A percentile compares a stretch with the other conserved stretches of the same genome.
These are phyloP conservation scores for Termitomyces titanicus DNA, from an alignment of 768 basidiomycete species.

Conservation along the genomic window DNA sequence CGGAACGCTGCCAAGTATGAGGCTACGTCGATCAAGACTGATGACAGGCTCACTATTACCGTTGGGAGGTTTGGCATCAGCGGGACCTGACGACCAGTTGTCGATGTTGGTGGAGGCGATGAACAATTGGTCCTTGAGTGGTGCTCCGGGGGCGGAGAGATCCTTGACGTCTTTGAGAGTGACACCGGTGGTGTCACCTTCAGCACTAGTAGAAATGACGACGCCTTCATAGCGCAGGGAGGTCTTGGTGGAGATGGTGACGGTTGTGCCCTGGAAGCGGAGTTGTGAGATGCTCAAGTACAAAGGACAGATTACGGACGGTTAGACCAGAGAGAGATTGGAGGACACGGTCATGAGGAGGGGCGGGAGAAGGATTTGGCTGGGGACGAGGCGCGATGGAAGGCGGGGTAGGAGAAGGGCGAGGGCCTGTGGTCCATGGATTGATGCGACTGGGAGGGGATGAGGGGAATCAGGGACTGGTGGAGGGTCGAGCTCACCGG, in stretches of 20 bases:
- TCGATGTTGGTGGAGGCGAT: slow-evolving; percentile 73
- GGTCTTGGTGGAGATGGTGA: slow-evolving; percentile 73
- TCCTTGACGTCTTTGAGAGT: slow-evolving; percentile 79
- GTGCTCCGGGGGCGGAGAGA: slow-evolving; percentile 57
- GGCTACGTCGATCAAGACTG: slow-evolving; percentile 3
- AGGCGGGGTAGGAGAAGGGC: slow-evolving; percentile 67
- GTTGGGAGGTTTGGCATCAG: slow-evolving; percentile 63
- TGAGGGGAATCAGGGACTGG: slow-evolving; percentile 12
- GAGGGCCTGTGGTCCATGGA: slow-evolving; percentile 62
- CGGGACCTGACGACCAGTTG: slow-evolving; percentile 68
- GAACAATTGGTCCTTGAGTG: slow-evolving; percentile 69
- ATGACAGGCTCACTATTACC: slow-evolving; percentile 59
- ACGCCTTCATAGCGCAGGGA: slow-evolving; percentile 73
- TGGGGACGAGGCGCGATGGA: slow-evolving; percentile 36
- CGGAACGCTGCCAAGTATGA: slow-evolving; percentile 62
- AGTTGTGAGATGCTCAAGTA: background rate
- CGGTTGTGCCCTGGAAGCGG: slow-evolving; percentile 57
- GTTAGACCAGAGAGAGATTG: slow-evolving; percentile 68
- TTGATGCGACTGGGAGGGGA: slow-evolving; percentile 31
- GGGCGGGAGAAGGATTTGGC: slow-evolving; percentile 26
- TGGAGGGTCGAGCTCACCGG: slow-evolving; percentile 33
- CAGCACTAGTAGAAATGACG: slow-evolving; percentile 53
- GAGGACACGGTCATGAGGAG: slow-evolving; percentile 55
- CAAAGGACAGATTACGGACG: slow-evolving; percentile 37
- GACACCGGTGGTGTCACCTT: slow-evolving; percentile 70